Evolutionary conservation across 2,329 filamentous ascomycete species (phyloP).

Genomic region (Clonostachys chloroleuca): DNA sequence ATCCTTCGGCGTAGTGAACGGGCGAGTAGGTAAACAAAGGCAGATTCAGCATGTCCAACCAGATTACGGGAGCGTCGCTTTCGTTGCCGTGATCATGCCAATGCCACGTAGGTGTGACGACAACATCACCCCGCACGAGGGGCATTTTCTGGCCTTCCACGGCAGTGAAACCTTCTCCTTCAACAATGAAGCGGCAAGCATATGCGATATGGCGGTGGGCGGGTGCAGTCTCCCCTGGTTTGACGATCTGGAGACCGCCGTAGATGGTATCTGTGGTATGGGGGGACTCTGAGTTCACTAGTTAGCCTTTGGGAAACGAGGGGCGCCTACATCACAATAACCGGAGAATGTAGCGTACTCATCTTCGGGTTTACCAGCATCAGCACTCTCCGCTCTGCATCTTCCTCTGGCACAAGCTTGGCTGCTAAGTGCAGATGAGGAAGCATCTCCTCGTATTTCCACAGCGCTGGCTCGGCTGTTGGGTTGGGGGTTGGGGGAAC

Average conservation of each 20-base stretch:
- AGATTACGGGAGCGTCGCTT: conserved; percentile 46
- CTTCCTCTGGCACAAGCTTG: conserved; percentile 19
- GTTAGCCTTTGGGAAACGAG: neutral
- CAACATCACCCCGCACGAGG: conserved; percentile 48
- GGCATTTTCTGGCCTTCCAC: conserved; percentile 48
- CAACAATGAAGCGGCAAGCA: conserved; percentile 53
- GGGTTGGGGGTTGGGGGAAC: conserved; percentile 15
- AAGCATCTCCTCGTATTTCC: conserved; percentile 13
- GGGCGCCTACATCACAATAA: neutral
- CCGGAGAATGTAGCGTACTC: conserved; percentile 14
- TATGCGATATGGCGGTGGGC: conserved; percentile 53
- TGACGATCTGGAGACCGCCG: conserved; percentile 50
- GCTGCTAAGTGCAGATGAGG: conserved; percentile 20
- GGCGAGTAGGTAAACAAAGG: conserved; percentile 44
- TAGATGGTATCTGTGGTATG: conserved; percentile 56
- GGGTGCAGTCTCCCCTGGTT: conserved; percentile 49
- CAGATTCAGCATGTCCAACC: conserved; percentile 52
- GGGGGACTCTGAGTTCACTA: conserved; percentile 31
- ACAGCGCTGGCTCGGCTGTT: neutral
- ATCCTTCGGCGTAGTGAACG: conserved; percentile 51
- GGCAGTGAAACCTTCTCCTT: conserved; percentile 51
- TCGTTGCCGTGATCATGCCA: conserved; percentile 60
- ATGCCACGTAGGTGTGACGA: conserved; percentile 53
- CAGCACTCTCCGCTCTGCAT: conserved; percentile 28
- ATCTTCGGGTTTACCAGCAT: conserved; percentile 36